phyloP scores from a whole-genome alignment of 805 yeast genomes.

The Metschnikowia picachoensis region DNA sequence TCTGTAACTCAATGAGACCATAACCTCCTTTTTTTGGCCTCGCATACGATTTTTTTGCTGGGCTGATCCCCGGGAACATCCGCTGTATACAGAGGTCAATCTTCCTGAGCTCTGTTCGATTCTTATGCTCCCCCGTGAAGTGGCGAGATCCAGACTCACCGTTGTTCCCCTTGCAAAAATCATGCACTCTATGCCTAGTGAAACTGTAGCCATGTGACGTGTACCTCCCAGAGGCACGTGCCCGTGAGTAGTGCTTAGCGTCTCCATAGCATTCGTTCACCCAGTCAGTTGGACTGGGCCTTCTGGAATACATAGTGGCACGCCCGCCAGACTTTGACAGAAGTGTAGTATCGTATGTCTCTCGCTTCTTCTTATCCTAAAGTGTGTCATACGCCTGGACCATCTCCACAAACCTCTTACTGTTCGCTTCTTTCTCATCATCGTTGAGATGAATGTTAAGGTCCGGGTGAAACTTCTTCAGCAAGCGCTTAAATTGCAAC shows the following conservation, averaged over 20 bases:
- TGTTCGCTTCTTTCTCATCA: conserved; percentile 38
- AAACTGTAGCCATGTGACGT: conserved; percentile 22
- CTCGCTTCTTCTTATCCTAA: conserved; percentile 40
- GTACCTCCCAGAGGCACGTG: conserved; percentile 16
- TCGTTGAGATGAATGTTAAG: conserved; percentile 40
- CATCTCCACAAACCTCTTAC: conserved; percentile 44
- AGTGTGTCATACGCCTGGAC: conserved; percentile 54
- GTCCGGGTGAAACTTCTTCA: conserved; percentile 59
- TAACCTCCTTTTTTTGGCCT: too few species aligned
- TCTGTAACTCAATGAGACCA: too few species aligned
- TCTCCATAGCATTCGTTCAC: conserved; percentile 39
- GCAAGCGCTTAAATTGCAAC: conserved; percentile 47
- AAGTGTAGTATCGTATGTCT: conserved; percentile 37
- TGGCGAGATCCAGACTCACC: conserved; percentile 4
- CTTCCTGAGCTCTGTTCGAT: too few species aligned
- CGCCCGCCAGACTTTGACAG: conserved; percentile 2
- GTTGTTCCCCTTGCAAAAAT: conserved; percentile 12
- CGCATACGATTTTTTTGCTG: too few species aligned
- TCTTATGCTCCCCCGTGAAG: conserved; percentile 34
- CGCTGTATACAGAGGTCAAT: too few species aligned
- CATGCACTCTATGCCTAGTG: conserved; percentile 27
- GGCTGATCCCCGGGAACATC: too few species aligned
- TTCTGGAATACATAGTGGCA: conserved; percentile 5
- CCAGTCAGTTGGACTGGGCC: conserved; percentile 14
- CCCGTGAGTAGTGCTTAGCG: conserved; percentile 28